Conservation (phyloP, 192 early-diverging fungal genomes). For the Backusella tarrabulga region DNA sequence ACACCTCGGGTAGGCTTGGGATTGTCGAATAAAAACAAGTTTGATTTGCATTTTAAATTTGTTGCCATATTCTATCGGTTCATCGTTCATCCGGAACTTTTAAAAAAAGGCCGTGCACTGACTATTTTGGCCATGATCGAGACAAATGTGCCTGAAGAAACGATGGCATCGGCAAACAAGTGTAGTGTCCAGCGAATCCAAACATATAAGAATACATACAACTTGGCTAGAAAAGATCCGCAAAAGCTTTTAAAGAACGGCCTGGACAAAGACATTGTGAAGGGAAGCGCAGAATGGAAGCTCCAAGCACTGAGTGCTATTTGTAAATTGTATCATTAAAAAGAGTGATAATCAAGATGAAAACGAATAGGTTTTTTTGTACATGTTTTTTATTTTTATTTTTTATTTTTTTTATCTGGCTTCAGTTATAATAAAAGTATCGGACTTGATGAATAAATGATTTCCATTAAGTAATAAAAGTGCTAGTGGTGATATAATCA, state of each 20-base stretch:
- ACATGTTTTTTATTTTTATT: no score
- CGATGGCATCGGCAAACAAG: neutral
- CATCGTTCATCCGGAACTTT: conserved; percentile 11
- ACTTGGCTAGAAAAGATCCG: neutral
- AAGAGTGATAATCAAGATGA: neutral
- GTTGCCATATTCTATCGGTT: conserved; percentile 27
- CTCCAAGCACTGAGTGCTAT: conserved; percentile 18
- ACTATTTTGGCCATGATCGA: conserved; percentile 1
- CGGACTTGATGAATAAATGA: neutral
- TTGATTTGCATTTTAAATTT: conserved; percentile 4
- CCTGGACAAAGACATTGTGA: conserved; percentile 14
- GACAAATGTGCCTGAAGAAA: neutral
- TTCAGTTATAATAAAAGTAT: no score
- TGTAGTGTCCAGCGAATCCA: conserved; percentile 1
- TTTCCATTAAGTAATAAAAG: no score
- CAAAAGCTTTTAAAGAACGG: neutral
- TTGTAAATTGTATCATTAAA: conserved; percentile 4
- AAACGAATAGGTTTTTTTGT: no score
- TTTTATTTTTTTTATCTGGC: no score
- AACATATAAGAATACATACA: conserved; percentile 12
- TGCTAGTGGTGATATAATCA: no score
- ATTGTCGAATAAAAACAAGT: conserved; percentile 7
- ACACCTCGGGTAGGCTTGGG: conserved; percentile 26
- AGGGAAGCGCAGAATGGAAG: conserved; percentile 7
- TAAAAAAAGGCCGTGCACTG: conserved; percentile 36